Percentiles rank a stretch among this genome's conserved stretches.
phyloP scores from a whole-genome alignment of 2,329 filamentous ascomycete genomes.

The Ascochyta fabae region DNA sequence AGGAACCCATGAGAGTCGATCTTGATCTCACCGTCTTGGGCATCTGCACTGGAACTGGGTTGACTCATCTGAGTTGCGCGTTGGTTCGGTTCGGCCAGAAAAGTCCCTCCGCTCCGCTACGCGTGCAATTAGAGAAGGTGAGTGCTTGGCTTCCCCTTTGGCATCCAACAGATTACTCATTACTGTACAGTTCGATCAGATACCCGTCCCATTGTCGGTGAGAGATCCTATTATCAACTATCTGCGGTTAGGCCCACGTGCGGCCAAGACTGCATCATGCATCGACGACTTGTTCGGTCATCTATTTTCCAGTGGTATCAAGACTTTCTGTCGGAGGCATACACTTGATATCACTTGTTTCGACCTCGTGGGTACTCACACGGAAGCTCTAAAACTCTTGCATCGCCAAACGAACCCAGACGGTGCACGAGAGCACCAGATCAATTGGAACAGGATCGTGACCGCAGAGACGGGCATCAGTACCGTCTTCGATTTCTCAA shows the following conservation, averaged over 20 bases:
- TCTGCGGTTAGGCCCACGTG: constrained; percentile 61
- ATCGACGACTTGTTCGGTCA: constrained; percentile 65
- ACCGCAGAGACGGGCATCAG: constrained; percentile 64
- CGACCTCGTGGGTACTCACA: constrained; percentile 64
- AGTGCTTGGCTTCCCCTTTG: not conserved
- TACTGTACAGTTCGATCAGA: constrained; percentile 58
- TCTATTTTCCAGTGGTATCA: constrained; percentile 61
- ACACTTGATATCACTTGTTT: constrained; percentile 54
- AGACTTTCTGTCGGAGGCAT: constrained; percentile 57
- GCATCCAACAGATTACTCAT: not conserved
- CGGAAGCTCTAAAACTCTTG: constrained; percentile 52
- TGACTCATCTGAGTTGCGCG: constrained; percentile 65
- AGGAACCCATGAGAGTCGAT: constrained; percentile 4
- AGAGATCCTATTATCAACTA: constrained; percentile 65
- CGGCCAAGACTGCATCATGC: constrained; percentile 61
- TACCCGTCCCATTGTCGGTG: constrained; percentile 60
- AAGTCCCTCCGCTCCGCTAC: constrained; percentile 59
- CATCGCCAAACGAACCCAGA: not conserved
- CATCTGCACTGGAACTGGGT: constrained; percentile 61
- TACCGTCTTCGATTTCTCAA: constrained; percentile 64
- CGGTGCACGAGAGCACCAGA: constrained; percentile 25
- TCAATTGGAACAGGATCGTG: constrained; percentile 60
- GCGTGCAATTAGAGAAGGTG: constrained; percentile 59
- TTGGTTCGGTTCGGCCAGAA: constrained; percentile 64
- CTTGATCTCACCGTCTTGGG: constrained; percentile 63